Base-by-base conservation (phyloP, 192 early-diverging fungal species). In the Piromyces finnis region DNA sequence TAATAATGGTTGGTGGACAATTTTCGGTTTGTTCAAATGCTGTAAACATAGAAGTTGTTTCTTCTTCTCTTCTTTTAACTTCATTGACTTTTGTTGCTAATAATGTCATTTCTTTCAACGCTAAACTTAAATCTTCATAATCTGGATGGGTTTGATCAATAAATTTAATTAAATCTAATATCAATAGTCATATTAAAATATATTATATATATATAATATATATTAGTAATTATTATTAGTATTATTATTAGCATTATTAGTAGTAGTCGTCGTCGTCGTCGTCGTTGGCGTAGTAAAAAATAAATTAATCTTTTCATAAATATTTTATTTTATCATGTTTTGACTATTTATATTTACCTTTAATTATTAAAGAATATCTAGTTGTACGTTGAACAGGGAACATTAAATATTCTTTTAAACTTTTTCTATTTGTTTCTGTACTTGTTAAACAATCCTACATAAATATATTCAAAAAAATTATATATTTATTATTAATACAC, bases 1-100 rank as follows among this genome's bases (percentile, higher is more conserved):
- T 82, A 78, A 91, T 87, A 17, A 91, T 77, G 3, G 80, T 85
- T 14, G 89, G 83, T 2, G 90, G 90, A 78, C 90, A 91, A 80
- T 88, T 84, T 78, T 84, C 84, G 27, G 89, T 90, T 35, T 85
- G 83, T 35, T 86, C 83, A 41, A 85, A 86, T 12, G 88, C 89
- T 28, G 87, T 82, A 80, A 91, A 91, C 22, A 91, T 83, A 1
- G 84, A 84, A 15, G 85, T 84, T 2, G 81, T 78, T 35, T 86
- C 85, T 79, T 87, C 86, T 79, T 88, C 90, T 51, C 83, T 81
- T 14, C 84, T 82, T 83, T 91, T 90, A 80, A 86, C 87, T 39
- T 90, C 85, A 80, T 91, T 88, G 29, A 90, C 89, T 29, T 81
- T 77, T 22, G 81, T 78, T 14, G 89, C 89, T 32, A 90, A 83